Conservation (phyloP, 208 protist species). For the Endotrypanum monterogeii region DNA sequence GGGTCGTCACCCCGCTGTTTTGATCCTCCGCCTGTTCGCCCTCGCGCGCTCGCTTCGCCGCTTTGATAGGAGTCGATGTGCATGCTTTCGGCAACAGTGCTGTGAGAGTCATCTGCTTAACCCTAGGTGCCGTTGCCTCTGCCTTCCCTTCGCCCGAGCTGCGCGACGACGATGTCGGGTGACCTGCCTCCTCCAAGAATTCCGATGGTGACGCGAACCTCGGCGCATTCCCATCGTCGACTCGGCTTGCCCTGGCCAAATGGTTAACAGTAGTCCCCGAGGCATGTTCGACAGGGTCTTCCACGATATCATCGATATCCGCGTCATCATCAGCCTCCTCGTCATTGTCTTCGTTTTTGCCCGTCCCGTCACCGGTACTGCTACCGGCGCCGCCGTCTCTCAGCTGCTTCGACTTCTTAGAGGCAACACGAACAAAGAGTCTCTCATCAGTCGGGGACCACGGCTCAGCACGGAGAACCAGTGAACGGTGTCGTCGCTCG, state of each 20-base stretch:
- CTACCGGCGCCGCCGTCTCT: not conserved
- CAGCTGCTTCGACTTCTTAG: constrained; percentile 15
- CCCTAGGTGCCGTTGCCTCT: constrained; percentile 8
- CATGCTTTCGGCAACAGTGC: constrained; percentile 15
- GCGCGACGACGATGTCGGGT: not conserved
- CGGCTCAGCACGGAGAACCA: constrained; percentile 57
- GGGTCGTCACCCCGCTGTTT: constrained; percentile 17
- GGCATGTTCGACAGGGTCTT: not conserved
- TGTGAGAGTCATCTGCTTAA: constrained; percentile 27
- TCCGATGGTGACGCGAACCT: not conserved
- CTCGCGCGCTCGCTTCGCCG: constrained; percentile 24
- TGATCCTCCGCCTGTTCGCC: constrained; percentile 19
- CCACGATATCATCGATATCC: constrained; percentile 9
- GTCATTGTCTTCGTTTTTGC: constrained; percentile 8
- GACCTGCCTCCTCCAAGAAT: not conserved
- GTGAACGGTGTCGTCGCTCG: constrained; percentile 57
- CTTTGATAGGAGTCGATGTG: not conserved
- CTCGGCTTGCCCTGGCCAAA: not conserved
- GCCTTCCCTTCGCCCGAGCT: constrained; percentile 22
- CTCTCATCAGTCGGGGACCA: constrained; percentile 75
- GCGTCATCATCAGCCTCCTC: constrained; percentile 8
- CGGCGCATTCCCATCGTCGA: not conserved
- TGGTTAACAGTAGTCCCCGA: not conserved
- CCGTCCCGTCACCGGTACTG: constrained; percentile 1
- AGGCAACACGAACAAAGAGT: constrained; percentile 41